phyloP scores from a whole-genome alignment of 179 eudicot genomes.

The Actinidia arguta region DNA sequence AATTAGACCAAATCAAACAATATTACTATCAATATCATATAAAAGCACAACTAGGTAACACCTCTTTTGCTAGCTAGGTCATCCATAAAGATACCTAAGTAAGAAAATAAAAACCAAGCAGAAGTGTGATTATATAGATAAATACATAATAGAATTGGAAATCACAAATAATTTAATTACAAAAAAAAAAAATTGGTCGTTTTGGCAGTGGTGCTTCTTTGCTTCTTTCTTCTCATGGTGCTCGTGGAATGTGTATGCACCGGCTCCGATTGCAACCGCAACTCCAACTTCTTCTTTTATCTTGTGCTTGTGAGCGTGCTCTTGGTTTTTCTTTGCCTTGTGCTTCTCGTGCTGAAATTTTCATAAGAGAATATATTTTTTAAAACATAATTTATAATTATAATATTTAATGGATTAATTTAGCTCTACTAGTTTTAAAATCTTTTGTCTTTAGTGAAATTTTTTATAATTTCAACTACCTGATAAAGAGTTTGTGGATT shows the following conservation, averaged over 20 bases:
- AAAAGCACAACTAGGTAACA: not conserved
- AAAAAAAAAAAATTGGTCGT: not conserved
- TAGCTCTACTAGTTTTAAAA: too few species aligned
- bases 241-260: slow-evolving; percentile 45
- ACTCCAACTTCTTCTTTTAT: slow-evolving; percentile 43
- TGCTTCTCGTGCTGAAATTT: slow-evolving; percentile 45
- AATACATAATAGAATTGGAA: too few species aligned
- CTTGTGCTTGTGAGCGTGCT: slow-evolving; percentile 43
- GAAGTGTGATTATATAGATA: not conserved
- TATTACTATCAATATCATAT: not conserved
- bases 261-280: slow-evolving; percentile 36
- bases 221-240: slow-evolving; percentile 46
- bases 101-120: not conserved
- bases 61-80: too few species aligned
- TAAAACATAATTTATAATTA: not conserved
- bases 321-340: slow-evolving; percentile 44
- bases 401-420: too few species aligned
- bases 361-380: not conserved
- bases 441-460: too few species aligned
- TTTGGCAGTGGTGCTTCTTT: slow-evolving; percentile 36
- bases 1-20: not conserved
- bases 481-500: too few species aligned
- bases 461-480: too few species aligned
- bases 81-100: too few species aligned
- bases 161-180: not conserved